A percentile compares a stretch with the other conserved stretches of the same genome.
Conservation (phyloP, 169 alveolate genomes). For the Condylostoma magnum region DNA sequence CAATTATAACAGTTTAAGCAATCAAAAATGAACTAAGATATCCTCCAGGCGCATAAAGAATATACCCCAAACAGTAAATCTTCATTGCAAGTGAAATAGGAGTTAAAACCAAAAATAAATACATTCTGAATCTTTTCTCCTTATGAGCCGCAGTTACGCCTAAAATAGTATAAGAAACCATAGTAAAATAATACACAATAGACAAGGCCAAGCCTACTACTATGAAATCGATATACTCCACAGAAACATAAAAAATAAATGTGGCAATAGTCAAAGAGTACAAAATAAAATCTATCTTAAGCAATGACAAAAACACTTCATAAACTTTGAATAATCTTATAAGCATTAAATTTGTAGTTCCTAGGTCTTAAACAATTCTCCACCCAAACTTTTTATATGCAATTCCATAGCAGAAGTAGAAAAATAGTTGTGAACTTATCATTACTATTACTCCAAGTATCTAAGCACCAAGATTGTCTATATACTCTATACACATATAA, state of each 20-base stretch:
- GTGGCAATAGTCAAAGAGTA: not conserved
- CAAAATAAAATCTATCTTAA: slow-evolving; percentile 15
- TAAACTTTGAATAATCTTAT: not conserved
- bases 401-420: not conserved
- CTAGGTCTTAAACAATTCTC: not conserved
- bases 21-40: not conserved
- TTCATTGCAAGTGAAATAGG: not conserved
- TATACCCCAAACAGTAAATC: not conserved
- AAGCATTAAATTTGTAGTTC: not conserved
- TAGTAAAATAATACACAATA: not conserved
- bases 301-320: slow-evolving; percentile 15
- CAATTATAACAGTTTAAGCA: not conserved
- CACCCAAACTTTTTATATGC: not conserved
- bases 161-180: not conserved
- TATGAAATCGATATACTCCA: slow-evolving; percentile 1
- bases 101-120: not conserved
- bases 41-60: not conserved
- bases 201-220: not conserved
- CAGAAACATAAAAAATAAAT: not conserved
- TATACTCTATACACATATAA: not conserved
- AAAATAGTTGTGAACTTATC: slow-evolving; percentile 5
- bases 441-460: not conserved
- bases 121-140: not conserved
- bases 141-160: slow-evolving; percentile 7
- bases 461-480: not conserved